phyloP scores from a whole-genome alignment of 495 filamentous ascomycete species.

The Penicillium parvum region DNA sequence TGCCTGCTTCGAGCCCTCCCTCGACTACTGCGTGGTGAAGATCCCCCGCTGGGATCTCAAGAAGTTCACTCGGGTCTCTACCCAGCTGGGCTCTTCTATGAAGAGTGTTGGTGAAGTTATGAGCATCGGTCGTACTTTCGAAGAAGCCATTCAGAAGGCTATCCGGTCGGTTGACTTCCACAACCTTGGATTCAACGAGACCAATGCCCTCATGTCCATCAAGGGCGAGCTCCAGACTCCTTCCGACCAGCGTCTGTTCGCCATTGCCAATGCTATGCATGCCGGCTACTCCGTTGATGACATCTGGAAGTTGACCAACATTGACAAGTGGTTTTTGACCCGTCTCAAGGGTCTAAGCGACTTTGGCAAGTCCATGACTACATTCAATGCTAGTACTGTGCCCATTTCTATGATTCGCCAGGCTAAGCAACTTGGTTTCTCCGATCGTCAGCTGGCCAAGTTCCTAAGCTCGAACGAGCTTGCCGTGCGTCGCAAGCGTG shows the following conservation, averaged over 20 bases:
- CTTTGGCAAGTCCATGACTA: slow-evolving; percentile 74
- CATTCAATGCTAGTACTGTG: slow-evolving; percentile 65
- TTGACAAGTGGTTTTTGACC: slow-evolving; percentile 80
- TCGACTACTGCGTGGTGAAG: slow-evolving; percentile 98
- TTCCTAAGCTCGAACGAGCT: slow-evolving; percentile 93
- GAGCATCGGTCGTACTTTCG: slow-evolving; percentile 94
- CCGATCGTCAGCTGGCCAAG: slow-evolving; percentile 86
- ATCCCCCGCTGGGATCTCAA: slow-evolving; percentile 98
- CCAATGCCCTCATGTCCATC: slow-evolving; percentile 88
- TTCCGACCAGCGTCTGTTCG: slow-evolving; percentile 95
- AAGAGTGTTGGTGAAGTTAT: slow-evolving; percentile 99
- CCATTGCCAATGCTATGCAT: slow-evolving; percentile 96
- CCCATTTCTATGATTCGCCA: slow-evolving; percentile 61
- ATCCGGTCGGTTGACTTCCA: slow-evolving; percentile 92
- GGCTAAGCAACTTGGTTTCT: slow-evolving; percentile 92
- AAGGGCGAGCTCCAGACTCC: slow-evolving; percentile 94
- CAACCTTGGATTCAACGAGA: slow-evolving; percentile 94
- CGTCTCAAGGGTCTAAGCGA: slow-evolving; percentile 86
- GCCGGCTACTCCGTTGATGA: slow-evolving; percentile 88
- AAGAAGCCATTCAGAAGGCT: slow-evolving; percentile 98
- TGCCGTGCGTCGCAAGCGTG: slow-evolving; percentile 72
- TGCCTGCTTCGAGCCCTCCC: slow-evolving; percentile 97
- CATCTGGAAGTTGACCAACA: slow-evolving; percentile 96
- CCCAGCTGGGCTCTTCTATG: slow-evolving; percentile 93
- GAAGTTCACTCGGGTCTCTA: slow-evolving; percentile 96